These are phyloP conservation scores for Physcomitrium patens DNA, from an alignment of 225 moss, liverwort and hornwort species.

Conservation along the genomic window DNA sequence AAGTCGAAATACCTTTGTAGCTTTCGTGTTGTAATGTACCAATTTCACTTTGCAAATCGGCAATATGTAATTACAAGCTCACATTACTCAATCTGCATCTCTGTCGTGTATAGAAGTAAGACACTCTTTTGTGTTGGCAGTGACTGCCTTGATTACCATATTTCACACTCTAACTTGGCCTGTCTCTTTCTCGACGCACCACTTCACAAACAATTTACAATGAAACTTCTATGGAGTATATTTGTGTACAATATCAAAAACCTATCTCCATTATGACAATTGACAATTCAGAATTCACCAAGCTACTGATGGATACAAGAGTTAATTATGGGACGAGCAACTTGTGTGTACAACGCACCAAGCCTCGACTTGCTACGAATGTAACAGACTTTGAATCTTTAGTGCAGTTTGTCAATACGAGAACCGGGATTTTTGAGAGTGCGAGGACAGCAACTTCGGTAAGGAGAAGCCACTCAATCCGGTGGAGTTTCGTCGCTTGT, in stretches of 20 bases:
- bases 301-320: too few relatives aligned
- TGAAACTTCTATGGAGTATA: background rate
- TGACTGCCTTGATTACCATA: background rate
- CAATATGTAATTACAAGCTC: background rate
- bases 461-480: slow-evolving; percentile 38
- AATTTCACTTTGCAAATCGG: slow-evolving; percentile 3
- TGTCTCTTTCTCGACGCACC: too few relatives aligned
- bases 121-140: slow-evolving; percentile 21
- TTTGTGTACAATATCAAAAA: slow-evolving; percentile 11
- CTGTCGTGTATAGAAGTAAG: slow-evolving; percentile 8
- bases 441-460: slow-evolving; percentile 39
- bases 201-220: slow-evolving; percentile 18
- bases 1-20: background rate
- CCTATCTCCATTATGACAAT: background rate
- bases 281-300: too few relatives aligned
- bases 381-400: background rate
- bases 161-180: background rate
- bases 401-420: background rate
- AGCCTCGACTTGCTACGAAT: too few relatives aligned
- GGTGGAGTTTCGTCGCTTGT: slow-evolving; percentile 46
- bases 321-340: too few relatives aligned
- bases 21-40: slow-evolving; percentile 5
- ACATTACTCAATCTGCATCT: slow-evolving; percentile 13
- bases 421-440: slow-evolving; percentile 31
- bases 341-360: too few relatives aligned